phyloP scores from a whole-genome alignment of 495 filamentous ascomycete genomes.

The Delitschia confertaspora region DNA sequence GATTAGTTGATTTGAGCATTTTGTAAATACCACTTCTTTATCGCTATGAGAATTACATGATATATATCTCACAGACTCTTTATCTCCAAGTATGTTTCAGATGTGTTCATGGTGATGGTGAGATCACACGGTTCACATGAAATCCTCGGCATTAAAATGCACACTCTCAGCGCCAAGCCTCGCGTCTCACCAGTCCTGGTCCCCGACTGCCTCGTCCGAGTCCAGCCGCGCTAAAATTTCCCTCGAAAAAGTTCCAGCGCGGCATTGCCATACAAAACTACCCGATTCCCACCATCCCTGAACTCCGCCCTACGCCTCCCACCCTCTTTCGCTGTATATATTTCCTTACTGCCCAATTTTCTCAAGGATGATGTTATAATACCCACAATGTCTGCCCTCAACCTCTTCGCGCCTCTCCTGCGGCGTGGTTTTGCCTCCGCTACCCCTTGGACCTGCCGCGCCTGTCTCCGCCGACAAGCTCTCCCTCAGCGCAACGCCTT shows the following conservation, averaged over 20 bases:
- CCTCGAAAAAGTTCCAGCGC: constrained; percentile 6
- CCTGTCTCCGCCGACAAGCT: constrained; percentile 23
- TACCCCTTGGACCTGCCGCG: constrained; percentile 26
- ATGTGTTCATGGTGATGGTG: not conserved
- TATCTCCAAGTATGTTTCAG: not conserved
- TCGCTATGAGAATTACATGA: too few species aligned
- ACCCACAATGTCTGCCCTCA: constrained; percentile 19
- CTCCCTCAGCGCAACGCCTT: constrained; percentile 11
- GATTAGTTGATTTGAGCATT: not conserved
- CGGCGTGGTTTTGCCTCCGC: too few species aligned
- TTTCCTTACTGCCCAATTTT: not conserved
- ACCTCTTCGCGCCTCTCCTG: constrained; percentile 11
- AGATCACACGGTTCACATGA: not conserved
- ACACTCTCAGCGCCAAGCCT: constrained; percentile 1
- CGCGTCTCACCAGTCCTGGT: not conserved
- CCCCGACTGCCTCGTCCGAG: constrained; percentile 1
- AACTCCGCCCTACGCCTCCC: not conserved
- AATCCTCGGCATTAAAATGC: not conserved
- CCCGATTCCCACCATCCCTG: not conserved
- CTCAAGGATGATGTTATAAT: constrained; percentile 19
- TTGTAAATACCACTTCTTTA: too few species aligned
- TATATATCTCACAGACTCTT: not conserved
- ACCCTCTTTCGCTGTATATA: not conserved
- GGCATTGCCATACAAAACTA: not conserved
- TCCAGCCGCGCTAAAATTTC: constrained; percentile 18